phyloP scores from a whole-genome alignment of 108 stramenopile genomes.

The Skeletonema grethae region DNA sequence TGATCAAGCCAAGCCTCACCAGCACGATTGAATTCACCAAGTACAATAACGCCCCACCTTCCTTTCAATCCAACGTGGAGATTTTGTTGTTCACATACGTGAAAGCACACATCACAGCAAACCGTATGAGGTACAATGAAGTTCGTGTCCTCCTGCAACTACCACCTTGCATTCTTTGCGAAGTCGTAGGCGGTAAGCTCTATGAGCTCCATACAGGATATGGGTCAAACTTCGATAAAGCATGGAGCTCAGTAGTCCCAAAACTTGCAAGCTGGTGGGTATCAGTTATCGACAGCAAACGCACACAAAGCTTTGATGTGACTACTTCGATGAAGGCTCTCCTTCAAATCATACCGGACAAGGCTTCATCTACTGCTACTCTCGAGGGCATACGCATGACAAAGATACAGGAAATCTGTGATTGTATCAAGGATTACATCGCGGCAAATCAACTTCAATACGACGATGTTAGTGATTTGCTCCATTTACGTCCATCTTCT shows the following conservation, averaged over 20 bases:
- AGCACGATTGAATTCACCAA: conserved; percentile 2
- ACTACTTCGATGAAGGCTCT: neutral
- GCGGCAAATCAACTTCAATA: neutral
- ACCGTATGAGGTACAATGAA: neutral
- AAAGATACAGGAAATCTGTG: neutral
- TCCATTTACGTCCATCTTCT: neutral
- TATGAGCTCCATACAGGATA: neutral
- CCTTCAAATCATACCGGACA: neutral
- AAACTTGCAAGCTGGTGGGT: neutral
- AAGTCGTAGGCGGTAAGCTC: neutral
- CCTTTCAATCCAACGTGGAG: neutral
- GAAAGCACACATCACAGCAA: conserved; percentile 1
- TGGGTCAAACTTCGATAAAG: neutral
- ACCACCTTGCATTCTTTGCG: neutral
- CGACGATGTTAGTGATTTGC: neutral
- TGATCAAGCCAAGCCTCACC: conserved; percentile 35
- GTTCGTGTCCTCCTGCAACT: neutral
- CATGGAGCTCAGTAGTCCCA: neutral
- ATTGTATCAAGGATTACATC: neutral
- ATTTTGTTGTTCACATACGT: neutral
- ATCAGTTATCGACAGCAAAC: neutral
- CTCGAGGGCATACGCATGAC: neutral
- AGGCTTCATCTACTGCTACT: neutral
- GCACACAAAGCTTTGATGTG: neutral
- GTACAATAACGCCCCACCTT: neutral